A percentile compares a stretch with the other conserved stretches of the same genome.
Conservation (phyloP, 2,329 filamentous ascomycete species). For the Dactylellina parvicollis region DNA sequence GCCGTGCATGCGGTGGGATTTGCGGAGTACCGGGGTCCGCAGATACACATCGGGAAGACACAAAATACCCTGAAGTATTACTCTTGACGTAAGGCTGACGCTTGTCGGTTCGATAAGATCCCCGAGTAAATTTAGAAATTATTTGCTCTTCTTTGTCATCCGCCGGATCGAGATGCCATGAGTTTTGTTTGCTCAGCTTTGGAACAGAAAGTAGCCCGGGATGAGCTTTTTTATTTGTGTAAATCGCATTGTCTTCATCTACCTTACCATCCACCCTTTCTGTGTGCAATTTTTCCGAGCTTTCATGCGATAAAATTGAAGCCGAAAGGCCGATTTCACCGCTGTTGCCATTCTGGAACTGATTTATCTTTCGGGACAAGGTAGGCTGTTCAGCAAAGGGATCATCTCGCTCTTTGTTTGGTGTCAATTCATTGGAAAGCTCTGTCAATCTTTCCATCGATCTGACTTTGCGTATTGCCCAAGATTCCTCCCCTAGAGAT, state of each 20-base stretch:
- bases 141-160: neutral
- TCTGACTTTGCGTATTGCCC: slow-evolving; percentile 45
- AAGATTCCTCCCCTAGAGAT: slow-evolving; percentile 7
- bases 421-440: slow-evolving; percentile 35
- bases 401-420: slow-evolving; percentile 9
- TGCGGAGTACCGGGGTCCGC: neutral
- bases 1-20: slow-evolving; percentile 17
- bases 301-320: neutral
- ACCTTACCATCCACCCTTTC: neutral
- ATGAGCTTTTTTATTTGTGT: neutral
- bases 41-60: neutral
- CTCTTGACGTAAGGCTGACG: slow-evolving; percentile 5
- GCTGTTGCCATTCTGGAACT: neutral
- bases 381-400: neutral
- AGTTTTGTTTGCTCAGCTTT: neutral
- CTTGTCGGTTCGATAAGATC: neutral
- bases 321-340: too few relatives aligned
- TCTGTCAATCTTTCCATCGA: slow-evolving; percentile 47
- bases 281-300: neutral
- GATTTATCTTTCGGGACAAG: neutral
- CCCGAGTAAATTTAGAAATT: neutral
- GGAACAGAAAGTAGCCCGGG: slow-evolving; percentile 3
- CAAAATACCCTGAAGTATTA: slow-evolving; percentile 2
- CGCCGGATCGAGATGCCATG: neutral
- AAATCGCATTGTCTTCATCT: neutral